Conservation (phyloP, 202 grass and related monocot genomes). For the Brachypodium distachyon region DNA sequence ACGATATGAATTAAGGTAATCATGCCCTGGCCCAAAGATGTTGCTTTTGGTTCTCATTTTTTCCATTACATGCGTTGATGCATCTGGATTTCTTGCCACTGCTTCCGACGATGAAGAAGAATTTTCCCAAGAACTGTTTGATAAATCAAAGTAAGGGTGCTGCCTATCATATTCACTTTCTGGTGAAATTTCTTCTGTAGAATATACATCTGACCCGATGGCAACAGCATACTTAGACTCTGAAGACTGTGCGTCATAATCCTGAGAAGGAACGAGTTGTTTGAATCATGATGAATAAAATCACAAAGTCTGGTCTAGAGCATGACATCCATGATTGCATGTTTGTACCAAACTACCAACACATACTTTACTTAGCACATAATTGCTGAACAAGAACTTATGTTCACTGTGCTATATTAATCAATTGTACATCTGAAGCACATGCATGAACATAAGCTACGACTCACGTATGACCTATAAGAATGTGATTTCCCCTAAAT, state of each 20-base stretch:
- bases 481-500: not conserved
- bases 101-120: constrained; percentile 22
- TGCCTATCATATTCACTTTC: constrained; percentile 21
- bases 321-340: not conserved
- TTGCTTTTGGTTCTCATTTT: constrained; percentile 12
- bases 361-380: not conserved
- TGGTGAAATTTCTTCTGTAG: constrained; percentile 7
- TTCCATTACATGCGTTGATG: not conserved
- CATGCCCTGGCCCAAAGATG: not conserved
- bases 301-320: not conserved
- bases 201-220: constrained; percentile 15
- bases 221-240: constrained; percentile 20
- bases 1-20: constrained; percentile 12
- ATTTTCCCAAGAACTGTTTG: constrained; percentile 14
- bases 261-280: constrained; percentile 20
- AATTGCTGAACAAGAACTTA: not conserved
- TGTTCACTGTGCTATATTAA: not conserved
- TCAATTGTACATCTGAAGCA: not conserved
- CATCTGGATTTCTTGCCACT: constrained; percentile 10
- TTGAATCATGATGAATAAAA: not conserved
- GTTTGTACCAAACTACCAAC: not conserved
- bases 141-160: constrained; percentile 11
- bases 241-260: constrained; percentile 1
- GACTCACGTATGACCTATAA: not conserved
- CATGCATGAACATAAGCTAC: not conserved